Base-by-base conservation (phyloP, 1,284 basidiomycete species). In the Thelephora terrestris region DNA sequence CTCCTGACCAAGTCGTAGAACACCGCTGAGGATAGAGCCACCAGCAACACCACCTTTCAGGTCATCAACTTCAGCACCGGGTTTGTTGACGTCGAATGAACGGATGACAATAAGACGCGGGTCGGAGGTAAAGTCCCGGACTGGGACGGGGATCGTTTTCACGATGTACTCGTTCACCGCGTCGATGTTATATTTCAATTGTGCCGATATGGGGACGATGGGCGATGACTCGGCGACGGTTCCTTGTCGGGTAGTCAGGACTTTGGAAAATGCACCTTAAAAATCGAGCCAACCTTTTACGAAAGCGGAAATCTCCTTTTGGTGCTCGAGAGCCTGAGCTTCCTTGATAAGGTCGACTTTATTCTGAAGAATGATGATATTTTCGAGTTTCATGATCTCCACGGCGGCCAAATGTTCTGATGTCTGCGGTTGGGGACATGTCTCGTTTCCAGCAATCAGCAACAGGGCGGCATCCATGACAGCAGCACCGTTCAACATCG, bases 41-140 rank as follows among this genome's bases (percentile, higher is more conserved):
- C 95, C 95, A 16, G 95, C 96, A 27, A 99, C 96, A 64, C 96
- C 96, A 54, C 95, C 95, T 69, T 96, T 95, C 52, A 99, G 78
- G 53, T 99, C 95, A 58, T 96, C 88, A 7, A 99, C 92, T 64
- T 95, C 91, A 5, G 94, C 83, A 64, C 95, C 95, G 10, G 95
- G 95, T 71, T 97, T 98, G 79, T 99, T 99, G 66, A 99, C 95
- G 67, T 99, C 96, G 70, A 99, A 99, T n/a, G 94, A 98, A 60
- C 93, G 91, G 65, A 99, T 99, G 63, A 99, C 94, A 60, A 99
- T 98, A 56, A 99, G 81, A 44, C 86, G 82, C 0, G 95, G 92
- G 56, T 91, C 82, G 39, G 92, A 85, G 35, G 82, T 77, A 67
- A 99, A 99, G 73, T 99, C 88, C 54, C 95, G 89, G 35, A 85